phyloP scores from a whole-genome alignment of 768 basidiomycete species.

The Mycena galopus region DNA sequence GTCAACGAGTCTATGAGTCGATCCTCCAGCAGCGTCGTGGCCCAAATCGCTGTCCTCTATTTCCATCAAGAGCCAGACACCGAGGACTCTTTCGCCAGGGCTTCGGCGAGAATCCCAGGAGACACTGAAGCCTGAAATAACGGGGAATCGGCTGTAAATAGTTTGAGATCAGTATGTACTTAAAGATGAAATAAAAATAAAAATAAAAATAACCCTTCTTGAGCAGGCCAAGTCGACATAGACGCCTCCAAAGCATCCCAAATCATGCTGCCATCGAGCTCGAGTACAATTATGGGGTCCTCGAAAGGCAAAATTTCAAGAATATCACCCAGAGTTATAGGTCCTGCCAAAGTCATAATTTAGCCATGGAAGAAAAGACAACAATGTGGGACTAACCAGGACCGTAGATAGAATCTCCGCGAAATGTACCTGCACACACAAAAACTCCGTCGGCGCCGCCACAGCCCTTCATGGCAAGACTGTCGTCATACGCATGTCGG shows the following conservation, averaged over 20 bases:
- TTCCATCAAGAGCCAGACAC: constrained; percentile 72
- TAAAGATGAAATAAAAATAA: not conserved
- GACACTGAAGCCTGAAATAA: constrained; percentile 87
- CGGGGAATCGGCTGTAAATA: constrained; percentile 81
- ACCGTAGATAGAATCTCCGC: constrained; percentile 89
- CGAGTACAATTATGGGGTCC: constrained; percentile 85
- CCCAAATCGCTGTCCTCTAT: constrained; percentile 47
- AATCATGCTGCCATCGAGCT: constrained; percentile 81
- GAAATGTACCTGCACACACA: constrained; percentile 85
- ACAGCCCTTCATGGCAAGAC: constrained; percentile 66
- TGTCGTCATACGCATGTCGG: constrained; percentile 85
- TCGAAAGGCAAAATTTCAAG: constrained; percentile 92
- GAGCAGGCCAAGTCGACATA: constrained; percentile 85
- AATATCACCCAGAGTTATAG: constrained; percentile 87
- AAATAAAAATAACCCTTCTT: constrained; percentile 77
- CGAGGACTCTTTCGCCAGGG: constrained; percentile 79
- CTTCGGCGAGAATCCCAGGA: constrained; percentile 87
- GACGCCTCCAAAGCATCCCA: constrained; percentile 86
- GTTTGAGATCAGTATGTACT: too few species aligned
- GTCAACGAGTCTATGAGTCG: constrained; percentile 53
- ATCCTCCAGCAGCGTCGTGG: constrained; percentile 38
- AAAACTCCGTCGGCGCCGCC: constrained; percentile 85
- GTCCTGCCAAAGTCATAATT: constrained; percentile 55
- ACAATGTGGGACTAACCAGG: constrained; percentile 72
- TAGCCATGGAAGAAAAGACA: constrained; percentile 1